Evolutionary conservation across 1,139 yeast genomes (phyloP).

Genomic region (Sugiyamaella xylanicola): DNA sequence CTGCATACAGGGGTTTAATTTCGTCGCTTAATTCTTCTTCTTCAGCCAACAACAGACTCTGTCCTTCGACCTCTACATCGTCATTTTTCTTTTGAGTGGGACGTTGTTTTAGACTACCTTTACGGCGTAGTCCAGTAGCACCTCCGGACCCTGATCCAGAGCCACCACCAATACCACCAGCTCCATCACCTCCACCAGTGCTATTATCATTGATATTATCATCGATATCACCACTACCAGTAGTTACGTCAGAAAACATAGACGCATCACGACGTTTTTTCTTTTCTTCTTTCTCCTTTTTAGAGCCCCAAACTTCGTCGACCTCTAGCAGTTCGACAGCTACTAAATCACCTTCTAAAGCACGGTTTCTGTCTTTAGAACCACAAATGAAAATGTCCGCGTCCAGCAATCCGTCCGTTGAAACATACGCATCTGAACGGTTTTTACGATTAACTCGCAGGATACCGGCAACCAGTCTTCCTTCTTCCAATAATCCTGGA

Average conservation of each 20-base stretch:
- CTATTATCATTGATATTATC: constrained; percentile 42
- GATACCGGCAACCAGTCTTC: constrained; percentile 88
- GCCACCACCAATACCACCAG: constrained; percentile 17
- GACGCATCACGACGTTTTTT: constrained; percentile 80
- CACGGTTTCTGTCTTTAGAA: constrained; percentile 97
- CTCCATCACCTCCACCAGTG: constrained; percentile 24
- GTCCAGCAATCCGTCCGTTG: constrained; percentile 92
- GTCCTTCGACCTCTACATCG: constrained; percentile 98
- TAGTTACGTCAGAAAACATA: constrained; percentile 33
- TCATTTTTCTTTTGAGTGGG: constrained; percentile 98
- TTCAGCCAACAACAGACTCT: constrained; percentile 83
- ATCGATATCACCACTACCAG: constrained; percentile 25
- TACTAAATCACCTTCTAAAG: constrained; percentile 93
- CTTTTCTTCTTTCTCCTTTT: constrained; percentile 95
- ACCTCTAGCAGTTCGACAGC: constrained; percentile 93
- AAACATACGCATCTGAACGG: constrained; percentile 95
- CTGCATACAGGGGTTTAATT: constrained; percentile 91
- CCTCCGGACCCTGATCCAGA: constrained; percentile 6
- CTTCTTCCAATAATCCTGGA: constrained; percentile 87
- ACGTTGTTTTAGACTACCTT: constrained; percentile 90
- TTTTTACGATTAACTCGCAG: constrained; percentile 93
- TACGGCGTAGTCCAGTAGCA: constrained; percentile 61
- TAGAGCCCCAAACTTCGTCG: constrained; percentile 97
- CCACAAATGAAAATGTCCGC: constrained; percentile 98
- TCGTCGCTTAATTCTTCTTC: constrained; percentile 96